phyloP scores from a whole-genome alignment of 1,139 yeast species.

The Kazachstania sp. region DNA sequence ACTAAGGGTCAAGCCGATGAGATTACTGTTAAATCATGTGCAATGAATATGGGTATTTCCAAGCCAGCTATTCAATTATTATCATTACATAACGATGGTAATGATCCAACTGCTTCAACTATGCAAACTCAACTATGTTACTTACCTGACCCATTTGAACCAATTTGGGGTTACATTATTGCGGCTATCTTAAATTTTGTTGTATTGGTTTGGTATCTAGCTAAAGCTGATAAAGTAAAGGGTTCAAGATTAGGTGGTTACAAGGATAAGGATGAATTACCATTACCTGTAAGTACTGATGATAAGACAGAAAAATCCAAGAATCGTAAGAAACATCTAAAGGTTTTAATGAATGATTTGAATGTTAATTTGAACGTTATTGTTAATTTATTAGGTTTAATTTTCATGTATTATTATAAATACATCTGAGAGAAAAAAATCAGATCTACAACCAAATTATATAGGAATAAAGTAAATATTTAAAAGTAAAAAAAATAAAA shows the following conservation, averaged over 20 bases:
- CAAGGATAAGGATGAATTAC: constrained; percentile 1
- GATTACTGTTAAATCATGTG: constrained; percentile 76
- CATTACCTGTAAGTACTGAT: constrained; percentile 3
- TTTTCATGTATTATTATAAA: constrained; percentile 4
- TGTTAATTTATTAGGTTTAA: not conserved
- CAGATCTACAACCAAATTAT: not conserved
- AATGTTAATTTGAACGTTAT: not conserved
- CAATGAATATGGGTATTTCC: constrained; percentile 86
- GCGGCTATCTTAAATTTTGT: constrained; percentile 5
- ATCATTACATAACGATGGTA: constrained; percentile 50
- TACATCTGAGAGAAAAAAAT: constrained; percentile 1
- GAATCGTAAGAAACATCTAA: not conserved
- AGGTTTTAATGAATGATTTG: constrained; percentile 1
- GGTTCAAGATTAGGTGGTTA: not conserved
- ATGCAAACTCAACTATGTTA: constrained; percentile 40
- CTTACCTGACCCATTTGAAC: constrained; percentile 59
- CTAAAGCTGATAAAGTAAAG: not conserved
- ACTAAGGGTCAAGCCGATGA: constrained; percentile 46
- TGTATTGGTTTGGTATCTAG: not conserved
- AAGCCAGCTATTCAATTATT: constrained; percentile 80
- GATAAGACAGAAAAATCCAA: constrained; percentile 2
- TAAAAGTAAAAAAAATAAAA: not conserved
- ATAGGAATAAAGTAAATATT: not conserved
- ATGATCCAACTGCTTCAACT: constrained; percentile 14
- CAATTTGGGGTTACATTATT: constrained; percentile 37